Conservation (phyloP, 176 grass and related monocot species). For the Carex pumila region DNA sequence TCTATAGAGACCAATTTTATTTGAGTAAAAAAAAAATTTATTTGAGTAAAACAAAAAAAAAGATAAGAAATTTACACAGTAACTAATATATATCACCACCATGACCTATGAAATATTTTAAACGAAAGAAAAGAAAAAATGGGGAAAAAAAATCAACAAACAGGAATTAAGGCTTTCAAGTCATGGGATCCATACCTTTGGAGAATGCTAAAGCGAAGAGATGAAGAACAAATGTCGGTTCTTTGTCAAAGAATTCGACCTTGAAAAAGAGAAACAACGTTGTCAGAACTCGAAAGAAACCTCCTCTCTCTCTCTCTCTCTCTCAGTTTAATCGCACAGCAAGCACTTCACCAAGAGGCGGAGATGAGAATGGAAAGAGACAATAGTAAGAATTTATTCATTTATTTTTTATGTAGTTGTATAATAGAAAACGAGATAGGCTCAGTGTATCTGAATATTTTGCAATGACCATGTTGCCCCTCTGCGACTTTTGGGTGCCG, state of each 20-base stretch:
- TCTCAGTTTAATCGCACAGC: background rate
- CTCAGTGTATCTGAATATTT: constrained; percentile 6
- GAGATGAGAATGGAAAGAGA: constrained; percentile 6
- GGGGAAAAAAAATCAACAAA: background rate
- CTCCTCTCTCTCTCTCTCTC: background rate
- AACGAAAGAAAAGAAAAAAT: background rate
- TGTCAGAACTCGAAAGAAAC: background rate
- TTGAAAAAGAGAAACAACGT: background rate
- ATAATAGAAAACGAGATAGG: background rate
- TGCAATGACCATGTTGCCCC: constrained; percentile 10
- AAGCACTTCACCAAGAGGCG: background rate
- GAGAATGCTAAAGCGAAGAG: background rate
- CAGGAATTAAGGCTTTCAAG: background rate
- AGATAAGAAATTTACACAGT: background rate
- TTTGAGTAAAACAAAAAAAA: background rate
- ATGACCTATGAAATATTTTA: background rate
- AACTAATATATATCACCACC: background rate
- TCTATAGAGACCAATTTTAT: background rate
- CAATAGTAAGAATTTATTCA: background rate
- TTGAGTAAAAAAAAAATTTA: background rate
- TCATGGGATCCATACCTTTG: constrained; percentile 2
- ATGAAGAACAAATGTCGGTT: constrained; percentile 2
- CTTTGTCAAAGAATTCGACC: background rate
- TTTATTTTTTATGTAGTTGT: background rate
- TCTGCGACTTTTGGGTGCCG: background rate